phyloP scores from a whole-genome alignment of 768 basidiomycete species.

The Rhodotorula sphaerocarpa region DNA sequence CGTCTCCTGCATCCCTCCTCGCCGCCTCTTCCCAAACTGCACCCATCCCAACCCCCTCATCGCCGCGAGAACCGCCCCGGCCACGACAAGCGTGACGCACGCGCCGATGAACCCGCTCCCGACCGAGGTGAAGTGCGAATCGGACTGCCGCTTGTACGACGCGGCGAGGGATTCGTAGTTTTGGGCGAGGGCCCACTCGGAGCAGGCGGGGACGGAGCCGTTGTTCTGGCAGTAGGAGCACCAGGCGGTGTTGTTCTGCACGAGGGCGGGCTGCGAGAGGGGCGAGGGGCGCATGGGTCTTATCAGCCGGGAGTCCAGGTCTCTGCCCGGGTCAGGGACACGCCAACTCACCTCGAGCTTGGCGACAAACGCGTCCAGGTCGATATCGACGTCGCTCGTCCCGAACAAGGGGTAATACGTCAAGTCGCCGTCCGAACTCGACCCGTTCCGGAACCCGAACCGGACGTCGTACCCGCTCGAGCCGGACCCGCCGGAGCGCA shows the following conservation, averaged over 20 bases:
- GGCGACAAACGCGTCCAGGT: constrained; percentile 28
- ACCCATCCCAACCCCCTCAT: constrained; percentile 12
- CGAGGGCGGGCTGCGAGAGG: constrained; percentile 19
- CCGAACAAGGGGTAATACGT: constrained; percentile 36
- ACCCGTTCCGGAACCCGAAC: constrained; percentile 40
- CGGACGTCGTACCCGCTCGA: constrained; percentile 29
- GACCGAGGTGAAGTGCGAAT: constrained; percentile 35
- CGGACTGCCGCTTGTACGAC: constrained; percentile 23
- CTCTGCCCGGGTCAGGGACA: neutral
- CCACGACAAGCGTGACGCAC: constrained; percentile 34
- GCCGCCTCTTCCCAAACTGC: constrained; percentile 11
- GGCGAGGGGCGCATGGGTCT: neutral
- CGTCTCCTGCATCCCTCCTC: too few relatives aligned
- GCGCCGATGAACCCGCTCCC: constrained; percentile 41
- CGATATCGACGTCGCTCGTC: constrained; percentile 14
- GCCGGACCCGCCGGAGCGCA: constrained; percentile 25
- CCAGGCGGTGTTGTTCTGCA: constrained; percentile 33
- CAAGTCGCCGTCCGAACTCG: constrained; percentile 26
- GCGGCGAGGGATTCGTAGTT: constrained; percentile 17
- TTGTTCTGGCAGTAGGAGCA: constrained; percentile 28
- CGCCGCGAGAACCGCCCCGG: constrained; percentile 9
- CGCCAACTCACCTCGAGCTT: constrained; percentile 24
- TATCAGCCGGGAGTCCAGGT: neutral
- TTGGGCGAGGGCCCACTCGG: constrained; percentile 5
- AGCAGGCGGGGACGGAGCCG: constrained; percentile 7